Conservation (phyloP, 2,329 filamentous ascomycete genomes). For the Diaporthe ilicicola region DNA sequence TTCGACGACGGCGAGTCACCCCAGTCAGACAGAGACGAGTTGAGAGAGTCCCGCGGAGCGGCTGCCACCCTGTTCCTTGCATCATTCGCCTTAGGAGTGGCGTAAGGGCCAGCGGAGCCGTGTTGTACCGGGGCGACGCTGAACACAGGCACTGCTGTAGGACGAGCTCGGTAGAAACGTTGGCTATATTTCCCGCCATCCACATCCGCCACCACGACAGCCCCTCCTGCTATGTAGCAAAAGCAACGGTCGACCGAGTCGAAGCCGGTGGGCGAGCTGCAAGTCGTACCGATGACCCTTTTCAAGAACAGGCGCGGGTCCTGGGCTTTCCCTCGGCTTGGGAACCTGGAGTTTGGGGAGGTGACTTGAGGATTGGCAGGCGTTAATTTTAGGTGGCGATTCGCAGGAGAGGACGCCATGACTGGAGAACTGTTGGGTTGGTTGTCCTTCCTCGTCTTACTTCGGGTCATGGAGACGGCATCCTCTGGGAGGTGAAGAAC, state of each 20-base stretch:
- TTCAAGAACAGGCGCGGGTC: slow-evolving; percentile 76
- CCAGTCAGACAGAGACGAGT: slow-evolving; percentile 56
- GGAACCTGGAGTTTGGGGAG: slow-evolving; percentile 70
- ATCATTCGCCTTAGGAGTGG: slow-evolving; percentile 70
- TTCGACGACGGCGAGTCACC: slow-evolving; percentile 72
- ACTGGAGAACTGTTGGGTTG: slow-evolving; percentile 23
- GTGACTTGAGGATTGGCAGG: slow-evolving; percentile 80
- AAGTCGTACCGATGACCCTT: slow-evolving; percentile 91
- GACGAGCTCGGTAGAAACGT: slow-evolving; percentile 89
- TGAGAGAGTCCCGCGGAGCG: slow-evolving; percentile 57
- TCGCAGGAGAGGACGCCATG: slow-evolving; percentile 68
- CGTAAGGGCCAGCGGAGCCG: slow-evolving; percentile 58
- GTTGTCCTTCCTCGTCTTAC: not conserved
- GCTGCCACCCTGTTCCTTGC: slow-evolving; percentile 65
- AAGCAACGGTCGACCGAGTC: slow-evolving; percentile 82
- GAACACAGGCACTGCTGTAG: slow-evolving; percentile 75
- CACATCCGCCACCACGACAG: slow-evolving; percentile 88
- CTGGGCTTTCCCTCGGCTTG: slow-evolving; percentile 59
- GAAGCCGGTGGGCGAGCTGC: slow-evolving; percentile 84
- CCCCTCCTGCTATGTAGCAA: slow-evolving; percentile 91
- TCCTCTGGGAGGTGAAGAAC: slow-evolving; percentile 1
- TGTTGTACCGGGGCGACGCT: slow-evolving; percentile 61
- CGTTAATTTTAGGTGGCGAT: slow-evolving; percentile 71
- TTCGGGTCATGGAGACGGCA: slow-evolving; percentile 9
- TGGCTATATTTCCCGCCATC: slow-evolving; percentile 75